Percentiles rank a stretch among this genome's conserved stretches.
These are phyloP conservation scores for Diplosphaera chodatii DNA, from an alignment of 139 green algal species.

Conservation along the genomic window DNA sequence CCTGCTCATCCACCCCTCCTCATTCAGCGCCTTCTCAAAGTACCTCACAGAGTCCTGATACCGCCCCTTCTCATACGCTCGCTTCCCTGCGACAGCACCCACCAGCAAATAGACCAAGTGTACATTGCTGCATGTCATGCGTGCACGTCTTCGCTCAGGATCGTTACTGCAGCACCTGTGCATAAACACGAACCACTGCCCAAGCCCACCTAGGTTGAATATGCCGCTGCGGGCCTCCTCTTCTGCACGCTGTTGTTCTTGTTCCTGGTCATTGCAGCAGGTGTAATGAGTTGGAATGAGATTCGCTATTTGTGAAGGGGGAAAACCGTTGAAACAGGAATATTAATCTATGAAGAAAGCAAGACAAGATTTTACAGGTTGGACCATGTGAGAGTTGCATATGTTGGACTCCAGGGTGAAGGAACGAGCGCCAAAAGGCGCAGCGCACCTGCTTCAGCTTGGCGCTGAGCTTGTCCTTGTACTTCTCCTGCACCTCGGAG, in stretches of 20 bases:
- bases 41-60: constrained; percentile 44
- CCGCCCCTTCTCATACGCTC: constrained; percentile 42
- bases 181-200: not conserved
- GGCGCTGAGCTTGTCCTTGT: constrained; percentile 70
- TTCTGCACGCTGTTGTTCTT: not conserved
- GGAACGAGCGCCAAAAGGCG: too few species aligned
- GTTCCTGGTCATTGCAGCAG: not conserved
- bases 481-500: constrained; percentile 47
- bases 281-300: not conserved
- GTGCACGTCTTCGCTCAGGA: too few species aligned
- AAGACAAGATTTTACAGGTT: too few species aligned
- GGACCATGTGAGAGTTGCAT: too few species aligned
- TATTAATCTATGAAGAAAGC: not conserved
- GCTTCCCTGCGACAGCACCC: constrained; percentile 23
- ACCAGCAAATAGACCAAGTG: not conserved
- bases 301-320: too few species aligned
- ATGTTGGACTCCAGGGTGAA: too few species aligned
- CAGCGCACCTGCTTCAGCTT: constrained; percentile 52
- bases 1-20: constrained; percentile 39
- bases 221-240: not conserved
- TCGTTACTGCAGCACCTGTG: not conserved
- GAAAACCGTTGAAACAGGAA: too few species aligned
- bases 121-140: too few species aligned
- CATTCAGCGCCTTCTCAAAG: constrained; percentile 54
- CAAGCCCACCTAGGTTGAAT: not conserved